Evolutionary conservation across 352 stramenopile genomes (phyloP), one percentile per base, ranked within the genome.

Genomic region (Pythium scleroteichum): DNA sequence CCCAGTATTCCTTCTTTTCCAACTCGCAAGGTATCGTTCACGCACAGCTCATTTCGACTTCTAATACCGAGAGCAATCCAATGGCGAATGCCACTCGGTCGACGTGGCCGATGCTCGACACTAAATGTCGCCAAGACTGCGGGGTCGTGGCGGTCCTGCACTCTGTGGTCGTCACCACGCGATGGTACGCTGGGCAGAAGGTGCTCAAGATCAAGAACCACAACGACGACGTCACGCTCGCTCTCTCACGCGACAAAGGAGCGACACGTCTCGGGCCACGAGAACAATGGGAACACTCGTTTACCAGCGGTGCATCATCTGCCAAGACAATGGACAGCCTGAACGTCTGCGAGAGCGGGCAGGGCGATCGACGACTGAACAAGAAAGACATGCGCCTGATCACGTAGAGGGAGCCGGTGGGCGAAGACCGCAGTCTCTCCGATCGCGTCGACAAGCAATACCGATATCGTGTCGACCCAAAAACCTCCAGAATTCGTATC

Each of bases 181-280:
- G 48, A 4, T 55, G 48, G 48, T 44, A 45, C 48, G 42, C 48
- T 3, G 7, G 20, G 9, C 51, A 58, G 33, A 39, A 58, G 12
- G 32, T 58, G 3, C 51, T 58, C 51, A 58, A 46, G 38, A 39
- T 58, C 51, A 58, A 58, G 51, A 58, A 58, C 51, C 20, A 58
- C 38, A 48, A 47, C 35, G 19, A 10, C 19, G 38, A 58, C 20
- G 35, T 48, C 12, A 24, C 35, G 38, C 35, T 58, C 33, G 33
- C 14, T 4, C 33, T 58, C 38, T 23, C 17, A 1, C 38, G 51
- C 32, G 38, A 47, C 51, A 58, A 58, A 20, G 51, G 51, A 12
- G 22, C 13, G 6, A 5, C 46, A 8, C 7, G 14, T 2, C 38
- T 58, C 12, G 35, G 9, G 10, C 51, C 51, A 6, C 22, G 35